Evolutionary conservation across 2,329 filamentous ascomycete species (phyloP).

Genomic region (Cladosporium sp.): DNA sequence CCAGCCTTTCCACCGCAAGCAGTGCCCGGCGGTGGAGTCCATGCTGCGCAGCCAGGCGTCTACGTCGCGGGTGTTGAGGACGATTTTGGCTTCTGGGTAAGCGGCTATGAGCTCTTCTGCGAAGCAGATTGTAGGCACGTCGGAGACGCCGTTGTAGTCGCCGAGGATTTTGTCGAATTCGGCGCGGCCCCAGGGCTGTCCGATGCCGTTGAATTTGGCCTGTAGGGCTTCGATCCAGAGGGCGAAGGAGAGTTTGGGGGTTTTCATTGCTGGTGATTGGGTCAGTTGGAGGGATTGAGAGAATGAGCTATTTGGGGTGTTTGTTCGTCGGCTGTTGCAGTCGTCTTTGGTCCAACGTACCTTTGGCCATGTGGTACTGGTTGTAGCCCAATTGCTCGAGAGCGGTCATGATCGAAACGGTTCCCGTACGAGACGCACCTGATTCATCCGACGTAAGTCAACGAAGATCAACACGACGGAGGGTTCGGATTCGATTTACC

Average conservation of each 20-base stretch:
- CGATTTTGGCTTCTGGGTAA: slow-evolving; percentile 22
- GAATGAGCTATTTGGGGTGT: no score
- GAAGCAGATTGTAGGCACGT: slow-evolving; percentile 17
- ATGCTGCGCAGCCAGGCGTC: slow-evolving; percentile 24
- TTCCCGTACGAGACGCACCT: slow-evolving; percentile 21
- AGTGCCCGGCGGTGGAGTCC: slow-evolving; percentile 10
- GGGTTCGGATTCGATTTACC: background rate
- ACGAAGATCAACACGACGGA: no score
- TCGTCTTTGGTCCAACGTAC: background rate
- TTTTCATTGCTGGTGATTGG: slow-evolving; percentile 10
- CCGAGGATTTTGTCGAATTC: slow-evolving; percentile 45
- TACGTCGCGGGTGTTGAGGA: slow-evolving; percentile 54
- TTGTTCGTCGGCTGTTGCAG: no score
- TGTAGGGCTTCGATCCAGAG: slow-evolving; percentile 19
- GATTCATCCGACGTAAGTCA: no score
- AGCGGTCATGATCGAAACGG: slow-evolving; percentile 19
- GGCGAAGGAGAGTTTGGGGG: slow-evolving; percentile 15
- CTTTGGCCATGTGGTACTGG: slow-evolving; percentile 21
- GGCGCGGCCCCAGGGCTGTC: slow-evolving; percentile 16
- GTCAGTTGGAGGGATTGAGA: no score
- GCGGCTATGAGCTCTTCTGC: slow-evolving; percentile 18
- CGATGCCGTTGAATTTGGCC: slow-evolving; percentile 17
- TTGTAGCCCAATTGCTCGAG: slow-evolving; percentile 19
- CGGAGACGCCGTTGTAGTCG: slow-evolving; percentile 43
- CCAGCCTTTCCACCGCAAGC: slow-evolving; percentile 13